phyloP scores from a whole-genome alignment of 2,329 filamentous ascomycete genomes.

The Verticillium zaregamsianum region DNA sequence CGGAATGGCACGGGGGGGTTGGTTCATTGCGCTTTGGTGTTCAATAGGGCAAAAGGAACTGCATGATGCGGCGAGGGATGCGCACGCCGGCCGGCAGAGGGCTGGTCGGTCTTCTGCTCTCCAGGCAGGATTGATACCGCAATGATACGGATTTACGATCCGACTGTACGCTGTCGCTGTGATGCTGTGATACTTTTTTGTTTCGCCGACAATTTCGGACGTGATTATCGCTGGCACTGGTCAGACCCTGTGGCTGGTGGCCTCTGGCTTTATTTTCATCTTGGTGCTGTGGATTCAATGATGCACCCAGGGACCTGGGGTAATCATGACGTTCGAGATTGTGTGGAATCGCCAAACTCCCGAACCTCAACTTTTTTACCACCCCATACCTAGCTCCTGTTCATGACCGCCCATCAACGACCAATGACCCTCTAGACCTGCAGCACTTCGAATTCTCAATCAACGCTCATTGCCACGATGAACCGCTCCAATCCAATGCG shows the following conservation, averaged over 20 bases:
- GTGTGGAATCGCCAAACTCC: background rate
- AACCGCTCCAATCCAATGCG: background rate
- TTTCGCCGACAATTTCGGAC: too few species aligned
- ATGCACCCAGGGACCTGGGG: background rate
- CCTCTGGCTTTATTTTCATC: background rate
- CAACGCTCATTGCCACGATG: background rate
- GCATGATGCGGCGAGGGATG: slow-evolving; percentile 36
- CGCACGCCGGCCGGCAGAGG: slow-evolving; percentile 23
- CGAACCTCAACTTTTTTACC: background rate
- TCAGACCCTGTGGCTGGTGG: background rate
- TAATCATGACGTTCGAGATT: slow-evolving; percentile 3
- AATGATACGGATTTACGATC: slow-evolving; percentile 14
- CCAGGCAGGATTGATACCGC: slow-evolving; percentile 20
- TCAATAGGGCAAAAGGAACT: slow-evolving; percentile 45
- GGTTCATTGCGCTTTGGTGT: slow-evolving; percentile 50
- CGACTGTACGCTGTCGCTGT: background rate
- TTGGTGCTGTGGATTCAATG: background rate
- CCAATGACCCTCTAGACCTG: background rate
- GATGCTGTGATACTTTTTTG: background rate
- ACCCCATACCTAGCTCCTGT: background rate
- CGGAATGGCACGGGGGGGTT: slow-evolving; percentile 24
- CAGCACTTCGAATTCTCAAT: background rate
- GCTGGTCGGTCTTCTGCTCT: slow-evolving; percentile 39
- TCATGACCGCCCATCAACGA: background rate
- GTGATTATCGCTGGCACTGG: too few species aligned